These are phyloP conservation scores for Calocybe cyanea DNA, from an alignment of 768 basidiomycete species.

Conservation along the genomic window DNA sequence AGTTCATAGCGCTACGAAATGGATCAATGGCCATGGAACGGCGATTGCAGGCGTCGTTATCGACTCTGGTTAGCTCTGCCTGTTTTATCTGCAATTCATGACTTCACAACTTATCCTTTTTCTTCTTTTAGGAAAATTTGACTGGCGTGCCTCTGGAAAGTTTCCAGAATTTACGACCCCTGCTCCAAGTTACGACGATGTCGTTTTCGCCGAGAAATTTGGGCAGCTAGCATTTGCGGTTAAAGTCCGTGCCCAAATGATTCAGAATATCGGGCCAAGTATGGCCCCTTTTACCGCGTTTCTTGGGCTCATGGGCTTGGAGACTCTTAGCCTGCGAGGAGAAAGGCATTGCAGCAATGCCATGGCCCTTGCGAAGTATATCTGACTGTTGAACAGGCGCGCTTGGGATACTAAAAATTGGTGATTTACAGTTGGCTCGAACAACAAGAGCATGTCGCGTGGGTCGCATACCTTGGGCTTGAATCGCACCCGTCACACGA, in stretches of 20 bases:
- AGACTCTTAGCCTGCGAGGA: slow-evolving; percentile 69
- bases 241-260: slow-evolving; percentile 58
- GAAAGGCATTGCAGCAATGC: slow-evolving; percentile 73
- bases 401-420: neutral
- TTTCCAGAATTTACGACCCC: slow-evolving; percentile 77
- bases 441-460: slow-evolving; percentile 60
- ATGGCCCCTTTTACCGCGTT: slow-evolving; percentile 74
- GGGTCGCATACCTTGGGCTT: slow-evolving; percentile 80
- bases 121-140: slow-evolving; percentile 52
- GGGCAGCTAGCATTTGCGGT: slow-evolving; percentile 60
- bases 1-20: slow-evolving; percentile 81
- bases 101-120: too few relatives aligned
- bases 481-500: slow-evolving; percentile 55
- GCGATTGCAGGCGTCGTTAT: slow-evolving; percentile 76
- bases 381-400: neutral
- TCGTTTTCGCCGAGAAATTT: slow-evolving; percentile 64
- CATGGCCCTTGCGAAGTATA: slow-evolving; percentile 57
- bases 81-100: too few relatives aligned
- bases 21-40: slow-evolving; percentile 81
- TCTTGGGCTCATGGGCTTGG: slow-evolving; percentile 73
- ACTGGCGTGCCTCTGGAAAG: slow-evolving; percentile 63
- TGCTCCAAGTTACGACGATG: slow-evolving; percentile 72
- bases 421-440: slow-evolving; percentile 45
- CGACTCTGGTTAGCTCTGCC: slow-evolving; percentile 51
- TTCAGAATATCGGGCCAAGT: slow-evolving; percentile 64